Evolutionary conservation across 148 eudicot genomes (phyloP).

Genomic region (Fagopyrum homotropicum): DNA sequence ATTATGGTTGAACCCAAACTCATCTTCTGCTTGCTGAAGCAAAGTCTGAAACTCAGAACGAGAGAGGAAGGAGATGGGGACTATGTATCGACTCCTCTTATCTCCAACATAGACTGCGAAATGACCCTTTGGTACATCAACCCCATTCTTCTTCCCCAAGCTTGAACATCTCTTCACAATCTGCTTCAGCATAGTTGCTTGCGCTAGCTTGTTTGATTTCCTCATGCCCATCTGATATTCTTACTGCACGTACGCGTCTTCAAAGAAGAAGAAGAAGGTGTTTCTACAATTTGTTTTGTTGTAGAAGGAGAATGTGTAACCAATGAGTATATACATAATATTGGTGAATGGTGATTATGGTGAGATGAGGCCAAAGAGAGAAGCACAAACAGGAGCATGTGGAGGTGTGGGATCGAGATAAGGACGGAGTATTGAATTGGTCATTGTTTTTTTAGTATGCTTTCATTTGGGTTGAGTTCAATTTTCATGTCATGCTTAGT

Average conservation of each 20-base stretch:
- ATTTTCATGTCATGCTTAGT: not conserved
- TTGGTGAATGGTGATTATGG: not conserved
- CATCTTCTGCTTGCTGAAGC: constrained; percentile 45
- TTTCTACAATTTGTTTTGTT: not conserved
- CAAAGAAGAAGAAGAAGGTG: not conserved
- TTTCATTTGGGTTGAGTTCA: not conserved
- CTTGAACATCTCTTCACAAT: constrained; percentile 48
- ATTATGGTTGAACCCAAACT: constrained; percentile 51
- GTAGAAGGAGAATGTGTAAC: not conserved
- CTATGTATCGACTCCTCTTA: constrained; percentile 36
- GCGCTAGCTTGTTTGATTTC: constrained; percentile 35
- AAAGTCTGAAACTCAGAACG: constrained; percentile 45
- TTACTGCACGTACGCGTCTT: not conserved
- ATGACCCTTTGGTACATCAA: constrained; percentile 52
- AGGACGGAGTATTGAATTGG: not conserved
- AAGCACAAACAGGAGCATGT: not conserved
- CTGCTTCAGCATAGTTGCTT: constrained; percentile 35
- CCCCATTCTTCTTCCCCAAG: constrained; percentile 26
- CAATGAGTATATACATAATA: not conserved
- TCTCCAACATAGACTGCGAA: constrained; percentile 54
- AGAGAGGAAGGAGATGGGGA: constrained; percentile 39
- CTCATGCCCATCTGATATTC: constrained; percentile 27
- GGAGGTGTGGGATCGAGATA: not conserved
- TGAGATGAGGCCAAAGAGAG: not conserved
- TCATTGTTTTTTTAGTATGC: not conserved